These are phyloP conservation scores for Naganishia liquefaciens DNA, from an alignment of 1,284 basidiomycete species.

Conservation along the genomic window DNA sequence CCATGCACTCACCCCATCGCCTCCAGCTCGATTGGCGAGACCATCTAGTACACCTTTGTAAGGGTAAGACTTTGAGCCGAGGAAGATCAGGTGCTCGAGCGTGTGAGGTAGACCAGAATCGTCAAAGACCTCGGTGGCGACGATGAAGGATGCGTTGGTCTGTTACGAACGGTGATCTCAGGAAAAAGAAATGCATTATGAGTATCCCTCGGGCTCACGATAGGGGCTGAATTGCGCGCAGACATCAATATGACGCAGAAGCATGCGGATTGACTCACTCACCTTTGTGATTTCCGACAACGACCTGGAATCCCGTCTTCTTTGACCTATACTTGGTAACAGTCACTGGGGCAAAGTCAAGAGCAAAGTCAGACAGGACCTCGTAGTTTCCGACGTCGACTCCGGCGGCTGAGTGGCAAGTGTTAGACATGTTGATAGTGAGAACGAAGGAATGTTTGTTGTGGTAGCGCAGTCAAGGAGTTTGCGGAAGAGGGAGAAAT, in stretches of 20 bases:
- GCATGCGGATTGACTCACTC: slow-evolving; percentile 33
- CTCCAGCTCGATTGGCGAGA: slow-evolving; percentile 95
- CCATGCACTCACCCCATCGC: slow-evolving; percentile 78
- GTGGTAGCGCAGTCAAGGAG: no score
- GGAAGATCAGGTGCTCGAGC: slow-evolving; percentile 88
- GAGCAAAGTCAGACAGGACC: slow-evolving; percentile 46
- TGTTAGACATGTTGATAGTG: no score
- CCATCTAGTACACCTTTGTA: slow-evolving; percentile 97
- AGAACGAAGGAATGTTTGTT: no score
- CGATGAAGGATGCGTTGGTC: slow-evolving; percentile 91
- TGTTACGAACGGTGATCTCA: no score
- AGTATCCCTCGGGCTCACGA: no score
- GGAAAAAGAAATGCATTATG: slow-evolving; percentile 4
- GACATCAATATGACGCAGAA: no score
- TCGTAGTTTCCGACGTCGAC: slow-evolving; percentile 51
- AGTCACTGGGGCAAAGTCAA: slow-evolving; percentile 51
- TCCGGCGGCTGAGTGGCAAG: no score
- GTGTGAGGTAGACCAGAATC: slow-evolving; percentile 93
- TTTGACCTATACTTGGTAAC: slow-evolving; percentile 53
- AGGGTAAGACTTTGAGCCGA: slow-evolving; percentile 91
- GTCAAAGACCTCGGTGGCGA: slow-evolving; percentile 92
- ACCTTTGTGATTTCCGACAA: slow-evolving; percentile 72
- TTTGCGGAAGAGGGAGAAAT: no score
- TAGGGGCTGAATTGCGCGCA: no score
- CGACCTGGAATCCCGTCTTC: slow-evolving; percentile 56